Evolutionary conservation across 495 filamentous ascomycete species (phyloP).

Genomic region (Aspergillus nidulans): DNA sequence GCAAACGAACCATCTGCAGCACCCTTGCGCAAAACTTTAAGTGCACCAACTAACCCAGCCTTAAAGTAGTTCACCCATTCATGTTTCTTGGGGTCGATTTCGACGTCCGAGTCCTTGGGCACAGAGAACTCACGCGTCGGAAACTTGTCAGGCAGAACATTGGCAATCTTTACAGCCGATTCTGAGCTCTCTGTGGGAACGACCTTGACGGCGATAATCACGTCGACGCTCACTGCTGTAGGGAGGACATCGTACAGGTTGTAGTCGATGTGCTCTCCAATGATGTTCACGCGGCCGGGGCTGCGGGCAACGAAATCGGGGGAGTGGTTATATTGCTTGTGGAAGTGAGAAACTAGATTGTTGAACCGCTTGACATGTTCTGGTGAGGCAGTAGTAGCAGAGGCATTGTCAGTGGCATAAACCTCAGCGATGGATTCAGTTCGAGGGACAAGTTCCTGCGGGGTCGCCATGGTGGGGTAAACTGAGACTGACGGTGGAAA

Average conservation of each 20-base stretch:
- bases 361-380: conserved; percentile 61
- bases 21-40: conserved; percentile 72
- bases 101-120: conserved; percentile 58
- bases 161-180: conserved; percentile 63
- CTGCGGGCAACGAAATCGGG: conserved; percentile 85
- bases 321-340: conserved; percentile 60
- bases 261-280: conserved; percentile 99
- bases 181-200: conserved; percentile 36
- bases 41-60: conserved; percentile 75
- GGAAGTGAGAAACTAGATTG: conserved; percentile 64
- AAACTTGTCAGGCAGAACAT: conserved; percentile 74
- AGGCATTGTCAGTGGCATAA: conserved; percentile 45
- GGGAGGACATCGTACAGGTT: conserved; percentile 93
- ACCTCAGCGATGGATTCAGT: conserved; percentile 48
- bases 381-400: conserved; percentile 30
- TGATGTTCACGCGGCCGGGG: conserved; percentile 94
- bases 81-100: conserved; percentile 77
- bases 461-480: conserved; percentile 40
- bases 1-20: conserved; percentile 46
- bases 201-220: conserved; percentile 78
- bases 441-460: conserved; percentile 44
- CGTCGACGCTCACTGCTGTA: conserved; percentile 89
- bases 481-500: not conserved
- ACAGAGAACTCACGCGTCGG: conserved; percentile 71
- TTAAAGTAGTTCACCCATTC: conserved; percentile 99